Evolutionary conservation across 2,329 filamentous ascomycete genomes (phyloP).

Genomic region (Dactylellina haptotyla): DNA sequence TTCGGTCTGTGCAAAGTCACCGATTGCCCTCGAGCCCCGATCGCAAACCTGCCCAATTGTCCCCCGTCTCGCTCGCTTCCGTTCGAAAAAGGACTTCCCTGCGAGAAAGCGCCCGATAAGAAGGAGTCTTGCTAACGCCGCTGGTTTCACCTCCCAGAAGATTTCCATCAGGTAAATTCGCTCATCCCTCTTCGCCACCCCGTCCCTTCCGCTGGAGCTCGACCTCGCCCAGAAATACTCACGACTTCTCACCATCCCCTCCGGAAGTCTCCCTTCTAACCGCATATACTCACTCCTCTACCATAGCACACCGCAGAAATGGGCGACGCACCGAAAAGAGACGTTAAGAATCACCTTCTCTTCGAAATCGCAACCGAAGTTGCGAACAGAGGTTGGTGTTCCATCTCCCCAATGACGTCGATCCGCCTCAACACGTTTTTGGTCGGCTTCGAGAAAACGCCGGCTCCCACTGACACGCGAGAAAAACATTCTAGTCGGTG

Average conservation of each 20-base stretch:
- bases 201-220: background rate
- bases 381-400: constrained; percentile 82
- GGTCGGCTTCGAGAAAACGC: constrained; percentile 11
- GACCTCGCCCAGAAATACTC: background rate
- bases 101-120: constrained; percentile 40
- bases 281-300: constrained; percentile 23
- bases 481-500: constrained; percentile 74
- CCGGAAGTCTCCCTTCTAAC: background rate
- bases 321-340: constrained; percentile 62
- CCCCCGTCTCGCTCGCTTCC: constrained; percentile 4
- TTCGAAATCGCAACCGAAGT: constrained; percentile 98
- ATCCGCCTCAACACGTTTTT: constrained; percentile 41
- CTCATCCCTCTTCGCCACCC: constrained; percentile 32
- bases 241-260: constrained; percentile 3
- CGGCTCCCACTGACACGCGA: constrained; percentile 35
- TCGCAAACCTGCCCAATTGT: constrained; percentile 8
- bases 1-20: constrained; percentile 33
- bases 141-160: too few species aligned
- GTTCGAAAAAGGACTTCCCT: background rate
- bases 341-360: constrained; percentile 93
- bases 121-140: constrained; percentile 17
- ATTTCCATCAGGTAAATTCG: constrained; percentile 42
- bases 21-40: background rate
- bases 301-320: constrained; percentile 24
- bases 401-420: constrained; percentile 36